A percentile compares a stretch with the other conserved stretches of the same genome.
These are phyloP conservation scores for Citrus cavaleriei DNA, from an alignment of 345 rosid species.

Conservation along the genomic window DNA sequence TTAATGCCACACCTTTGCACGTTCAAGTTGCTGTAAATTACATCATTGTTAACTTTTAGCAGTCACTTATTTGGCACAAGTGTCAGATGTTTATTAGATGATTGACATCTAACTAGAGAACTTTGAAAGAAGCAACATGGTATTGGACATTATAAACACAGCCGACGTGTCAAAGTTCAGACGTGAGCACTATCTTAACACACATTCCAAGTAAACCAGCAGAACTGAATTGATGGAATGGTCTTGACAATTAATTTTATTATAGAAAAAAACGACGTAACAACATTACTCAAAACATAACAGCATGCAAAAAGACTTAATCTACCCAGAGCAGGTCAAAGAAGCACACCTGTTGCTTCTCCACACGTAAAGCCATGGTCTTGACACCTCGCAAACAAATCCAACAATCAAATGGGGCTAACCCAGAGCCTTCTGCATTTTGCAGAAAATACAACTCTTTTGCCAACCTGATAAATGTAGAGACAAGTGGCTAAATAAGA, in stretches of 20 bases:
- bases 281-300: background rate
- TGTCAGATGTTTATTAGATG: background rate
- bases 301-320: background rate
- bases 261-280: conserved; percentile 2
- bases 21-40: background rate
- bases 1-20: background rate
- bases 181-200: background rate
- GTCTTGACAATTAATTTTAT: background rate
- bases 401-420: conserved; percentile 99
- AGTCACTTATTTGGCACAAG: background rate
- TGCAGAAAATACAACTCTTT: conserved; percentile 81
- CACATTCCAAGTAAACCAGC: background rate
- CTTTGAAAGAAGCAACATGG: background rate
- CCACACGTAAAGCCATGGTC: conserved; percentile 90
- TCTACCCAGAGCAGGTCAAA: conserved; percentile 1
- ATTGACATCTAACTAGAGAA: background rate
- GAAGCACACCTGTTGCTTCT: conserved; percentile 91
- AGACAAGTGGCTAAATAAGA: background rate
- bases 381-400: conserved; percentile 86
- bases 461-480: conserved; percentile 55
- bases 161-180: background rate
- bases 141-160: background rate
- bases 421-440: conserved; percentile 93
- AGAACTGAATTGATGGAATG: background rate
- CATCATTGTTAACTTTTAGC: background rate